Base-by-base conservation (phyloP, 2,329 filamentous ascomycete species). In the Fusarium goolgardi region DNA sequence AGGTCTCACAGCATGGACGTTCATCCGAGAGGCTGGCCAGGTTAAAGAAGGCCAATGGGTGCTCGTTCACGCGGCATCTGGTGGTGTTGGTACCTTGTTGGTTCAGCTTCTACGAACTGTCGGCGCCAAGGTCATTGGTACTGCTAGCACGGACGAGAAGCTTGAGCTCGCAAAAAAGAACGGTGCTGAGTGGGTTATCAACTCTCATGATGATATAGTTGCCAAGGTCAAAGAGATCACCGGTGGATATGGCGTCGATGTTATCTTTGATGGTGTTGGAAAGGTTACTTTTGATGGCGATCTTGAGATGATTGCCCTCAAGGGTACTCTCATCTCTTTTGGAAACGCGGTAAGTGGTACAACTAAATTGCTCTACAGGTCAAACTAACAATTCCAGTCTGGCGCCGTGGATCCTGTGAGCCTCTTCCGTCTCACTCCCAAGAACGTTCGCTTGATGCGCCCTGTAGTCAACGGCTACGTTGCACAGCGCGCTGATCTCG, bases 191-290 rank as follows among this genome's bases (percentile, higher is more conserved):
- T 88, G 90, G 69, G 81, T 90, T 57, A 84, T 97, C 70, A 90
- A 92, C 76, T 95, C 94, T 70, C 57, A 67, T 20, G 88, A 90
- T 47, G 83, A 85, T 65, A 81, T 90, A 25, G 85, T 86, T 58
- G 79, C 77, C 37, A 83, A 86, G 75, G 89, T 93, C 8, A 82
- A 85, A 72, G 85, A 91, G 75, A 88, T 92, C 49, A 97, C 93
- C 0, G 86, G 83, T 3, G 90, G 90, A 0, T 81, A 88, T 62
- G 94, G 94, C 10, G 89, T 91, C 4, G 86, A 88, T 67, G 93
- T 90, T 12, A 90, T 97, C 29, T 96, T 93, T 76, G 94, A 97
- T 76, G 91, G 92, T 8, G 92, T 97, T 4, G 94, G 94, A 15
- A 93, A 93, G 81, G 85, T 85, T 49, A 97, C 94, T 0, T 97